Evolutionary conservation across 2,329 filamentous ascomycete species (phyloP), one percentile per base, ranked within the genome.

Genomic region (Penicillium glabrum): DNA sequence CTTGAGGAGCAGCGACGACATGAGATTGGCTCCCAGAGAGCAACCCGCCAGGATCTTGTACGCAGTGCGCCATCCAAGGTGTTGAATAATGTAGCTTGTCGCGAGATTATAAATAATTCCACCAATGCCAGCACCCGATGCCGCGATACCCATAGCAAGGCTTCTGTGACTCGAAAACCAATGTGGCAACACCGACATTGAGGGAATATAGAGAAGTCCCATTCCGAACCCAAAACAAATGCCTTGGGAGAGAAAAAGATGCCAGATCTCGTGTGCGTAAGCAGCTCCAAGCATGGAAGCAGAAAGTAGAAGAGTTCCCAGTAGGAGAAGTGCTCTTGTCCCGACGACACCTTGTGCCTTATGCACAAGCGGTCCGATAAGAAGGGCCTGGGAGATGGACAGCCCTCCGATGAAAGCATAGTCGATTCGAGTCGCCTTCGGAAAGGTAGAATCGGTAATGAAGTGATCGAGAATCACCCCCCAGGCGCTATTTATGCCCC

Each of bases 401-500:
- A 67, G 53, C 11, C 69, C 68, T 4, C 70, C 71, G 14, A 74
- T 61, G 37, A 74, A 70, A 2, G 70, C 67, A 58, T 67, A 74
- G 29, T 70, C 66, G 21, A 72, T 53, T 27, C 57, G 59, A 3
- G 53, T 63, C 0, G 68, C 61, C 21, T 56, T 63, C 1, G 63
- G 57, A 35, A 71, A 72, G 7, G 67, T 65, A 5, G 69, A 53
- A 27, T 70, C 61, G 6, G 66, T 60, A 6, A 79, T 65, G 56
- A 77, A 80, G 51, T 78, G 69, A 5, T 72, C 69, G 0, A 80
- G 69, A 56, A 78, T 80, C 6, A 80, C 72, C 43, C 76, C 76
- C 55, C 77, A 80, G 19, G 51, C 51, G 16, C 46, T 33, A 2
- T 53, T 53, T 10, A 53, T 39, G 23, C 51, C 51, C 51, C 51